These are phyloP conservation scores for Tetrahymena elliotti DNA, from an alignment of 73 alveolate genomes.

Conservation along the genomic window DNA sequence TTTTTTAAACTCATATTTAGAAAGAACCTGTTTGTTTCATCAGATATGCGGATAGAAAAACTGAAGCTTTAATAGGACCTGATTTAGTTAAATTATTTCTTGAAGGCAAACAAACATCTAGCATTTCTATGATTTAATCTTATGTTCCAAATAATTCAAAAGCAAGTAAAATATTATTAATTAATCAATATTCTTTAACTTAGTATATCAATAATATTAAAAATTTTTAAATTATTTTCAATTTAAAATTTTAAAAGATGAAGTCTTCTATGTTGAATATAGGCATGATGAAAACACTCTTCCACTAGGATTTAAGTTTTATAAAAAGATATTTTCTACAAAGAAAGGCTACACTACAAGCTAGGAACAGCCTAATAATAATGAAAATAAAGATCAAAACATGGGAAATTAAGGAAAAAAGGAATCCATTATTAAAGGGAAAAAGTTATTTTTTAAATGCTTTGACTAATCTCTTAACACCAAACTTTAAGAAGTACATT, in stretches of 20 bases:
- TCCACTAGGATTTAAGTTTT: slow-evolving; percentile 32
- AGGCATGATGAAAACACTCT: slow-evolving; percentile 23
- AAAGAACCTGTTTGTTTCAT: neutral
- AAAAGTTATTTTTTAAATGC: neutral
- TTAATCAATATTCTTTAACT: neutral
- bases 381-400: neutral
- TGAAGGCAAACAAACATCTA: neutral
- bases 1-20: neutral
- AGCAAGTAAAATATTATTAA: neutral
- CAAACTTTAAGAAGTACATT: neutral
- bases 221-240: neutral
- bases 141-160: neutral
- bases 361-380: neutral
- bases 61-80: neutral
- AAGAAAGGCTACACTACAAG: neutral
- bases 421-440: neutral
- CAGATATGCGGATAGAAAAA: neutral
- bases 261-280: slow-evolving; percentile 27
- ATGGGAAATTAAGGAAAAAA: slow-evolving; percentile 9
- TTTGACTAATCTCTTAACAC: neutral
- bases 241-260: slow-evolving; percentile 4
- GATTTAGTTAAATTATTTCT: neutral
- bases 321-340: slow-evolving; percentile 9
- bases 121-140: neutral
- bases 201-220: neutral